These are phyloP conservation scores for Fistulina hepatica DNA, from an alignment of 1,284 basidiomycete species.

Conservation along the genomic window DNA sequence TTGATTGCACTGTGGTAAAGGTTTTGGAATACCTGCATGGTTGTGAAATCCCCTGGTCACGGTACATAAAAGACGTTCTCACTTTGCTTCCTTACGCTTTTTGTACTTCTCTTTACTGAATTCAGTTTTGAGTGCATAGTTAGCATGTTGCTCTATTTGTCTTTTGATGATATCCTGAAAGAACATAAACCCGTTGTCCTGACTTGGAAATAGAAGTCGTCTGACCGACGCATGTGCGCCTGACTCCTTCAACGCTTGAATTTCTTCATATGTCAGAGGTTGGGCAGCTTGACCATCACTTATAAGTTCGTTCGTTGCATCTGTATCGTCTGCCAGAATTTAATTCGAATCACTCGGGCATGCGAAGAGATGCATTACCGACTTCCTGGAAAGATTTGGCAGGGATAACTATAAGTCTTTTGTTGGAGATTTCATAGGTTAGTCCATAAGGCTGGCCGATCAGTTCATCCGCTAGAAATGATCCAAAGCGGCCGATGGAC, in stretches of 20 bases:
- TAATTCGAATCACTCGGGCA: constrained; percentile 8
- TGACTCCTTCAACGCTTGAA: constrained; percentile 66
- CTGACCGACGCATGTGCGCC: constrained; percentile 65
- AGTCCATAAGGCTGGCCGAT: constrained; percentile 67
- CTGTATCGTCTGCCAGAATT: constrained; percentile 63
- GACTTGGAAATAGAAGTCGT: constrained; percentile 3
- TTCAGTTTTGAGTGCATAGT: constrained; percentile 87
- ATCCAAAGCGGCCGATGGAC: constrained; percentile 63
- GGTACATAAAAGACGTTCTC: constrained; percentile 17
- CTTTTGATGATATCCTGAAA: constrained; percentile 82
- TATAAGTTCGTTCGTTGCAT: constrained; percentile 84
- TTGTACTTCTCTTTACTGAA: constrained; percentile 96
- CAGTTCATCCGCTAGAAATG: constrained; percentile 58
- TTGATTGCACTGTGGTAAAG: constrained; percentile 85
- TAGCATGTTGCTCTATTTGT: constrained; percentile 86
- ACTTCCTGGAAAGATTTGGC: constrained; percentile 62
- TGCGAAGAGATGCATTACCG: constrained; percentile 33
- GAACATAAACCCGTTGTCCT: constrained; percentile 11
- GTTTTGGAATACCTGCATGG: constrained; percentile 70
- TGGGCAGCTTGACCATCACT: constrained; percentile 73
- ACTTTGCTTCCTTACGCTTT: constrained; percentile 94
- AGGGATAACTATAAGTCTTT: constrained; percentile 50
- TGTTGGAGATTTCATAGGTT: constrained; percentile 65
- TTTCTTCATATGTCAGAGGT: constrained; percentile 71
- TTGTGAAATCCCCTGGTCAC: constrained; percentile 5